These are phyloP conservation scores for Pseudogymnoascus sp. DNA, from an alignment of 2,329 filamentous ascomycete species.

Conservation along the genomic window DNA sequence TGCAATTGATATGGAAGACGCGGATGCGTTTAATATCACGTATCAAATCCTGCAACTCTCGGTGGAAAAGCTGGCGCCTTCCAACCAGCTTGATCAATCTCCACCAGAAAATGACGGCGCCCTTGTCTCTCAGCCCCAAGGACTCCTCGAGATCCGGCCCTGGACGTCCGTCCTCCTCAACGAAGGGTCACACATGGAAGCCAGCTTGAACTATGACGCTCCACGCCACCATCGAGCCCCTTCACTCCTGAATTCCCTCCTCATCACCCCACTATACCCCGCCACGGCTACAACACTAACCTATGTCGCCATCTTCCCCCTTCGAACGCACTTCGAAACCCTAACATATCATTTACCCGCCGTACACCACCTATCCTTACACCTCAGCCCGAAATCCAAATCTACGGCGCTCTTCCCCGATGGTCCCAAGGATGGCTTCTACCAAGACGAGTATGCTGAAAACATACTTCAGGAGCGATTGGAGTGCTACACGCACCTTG, in stretches of 20 bases:
- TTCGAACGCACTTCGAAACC: slow-evolving; percentile 51
- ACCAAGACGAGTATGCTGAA: slow-evolving; percentile 17
- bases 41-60: slow-evolving; percentile 52
- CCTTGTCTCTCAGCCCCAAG: background rate
- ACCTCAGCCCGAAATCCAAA: slow-evolving; percentile 36
- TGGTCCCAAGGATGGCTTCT: slow-evolving; percentile 30
- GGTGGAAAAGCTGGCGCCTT: background rate
- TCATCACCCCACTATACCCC: slow-evolving; percentile 33
- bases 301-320: slow-evolving; percentile 64
- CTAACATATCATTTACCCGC: slow-evolving; percentile 43
- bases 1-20: slow-evolving; percentile 49
- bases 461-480: slow-evolving; percentile 20
- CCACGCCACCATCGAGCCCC: slow-evolving; percentile 52
- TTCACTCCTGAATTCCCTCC: slow-evolving; percentile 42
- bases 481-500: slow-evolving; percentile 26
- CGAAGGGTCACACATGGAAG: slow-evolving; percentile 67
- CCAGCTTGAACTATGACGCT: slow-evolving; percentile 66
- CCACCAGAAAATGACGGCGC: too few relatives aligned
- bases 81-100: background rate
- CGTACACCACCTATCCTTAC: slow-evolving; percentile 49
- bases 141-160: slow-evolving; percentile 30
- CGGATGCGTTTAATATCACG: slow-evolving; percentile 57
- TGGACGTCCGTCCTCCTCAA: slow-evolving; percentile 65
- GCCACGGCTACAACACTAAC: slow-evolving; percentile 42
- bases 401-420: slow-evolving; percentile 12